A percentile compares a stretch with the other conserved stretches of the same genome.
Conservation (phyloP, 495 filamentous ascomycete genomes). For the Hyaloscypha finlandica region DNA sequence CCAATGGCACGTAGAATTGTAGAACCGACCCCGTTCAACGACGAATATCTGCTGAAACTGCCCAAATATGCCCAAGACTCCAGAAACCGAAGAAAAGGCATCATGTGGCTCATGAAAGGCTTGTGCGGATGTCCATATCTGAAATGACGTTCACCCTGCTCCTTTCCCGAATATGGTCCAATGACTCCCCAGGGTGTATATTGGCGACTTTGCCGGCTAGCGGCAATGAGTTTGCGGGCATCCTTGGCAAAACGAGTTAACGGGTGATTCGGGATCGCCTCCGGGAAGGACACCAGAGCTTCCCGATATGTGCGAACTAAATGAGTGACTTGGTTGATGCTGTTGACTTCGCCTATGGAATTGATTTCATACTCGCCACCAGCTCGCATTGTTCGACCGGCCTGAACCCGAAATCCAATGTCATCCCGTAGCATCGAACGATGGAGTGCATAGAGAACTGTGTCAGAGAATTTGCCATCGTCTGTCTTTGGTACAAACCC, state of each 20-base stretch:
- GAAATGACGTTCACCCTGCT: neutral
- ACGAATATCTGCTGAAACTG: constrained; percentile 48
- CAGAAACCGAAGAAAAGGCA: constrained; percentile 67
- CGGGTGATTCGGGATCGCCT: constrained; percentile 10
- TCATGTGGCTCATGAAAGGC: neutral
- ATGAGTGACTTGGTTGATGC: constrained; percentile 13
- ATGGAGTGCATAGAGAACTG: constrained; percentile 69
- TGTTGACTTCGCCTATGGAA: constrained; percentile 31
- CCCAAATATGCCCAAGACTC: constrained; percentile 63
- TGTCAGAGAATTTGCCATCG: constrained; percentile 45
- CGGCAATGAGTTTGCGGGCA: constrained; percentile 59
- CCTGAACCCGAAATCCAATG: constrained; percentile 44
- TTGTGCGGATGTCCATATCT: neutral
- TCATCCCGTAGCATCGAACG: constrained; percentile 59
- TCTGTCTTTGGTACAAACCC: neutral
- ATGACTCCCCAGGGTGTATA: constrained; percentile 59
- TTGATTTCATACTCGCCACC: constrained; percentile 45
- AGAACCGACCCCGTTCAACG: constrained; percentile 62
- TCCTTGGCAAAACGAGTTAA: constrained; percentile 63
- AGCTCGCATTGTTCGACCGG: constrained; percentile 11
- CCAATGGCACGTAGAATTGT: constrained; percentile 70
- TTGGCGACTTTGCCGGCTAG: constrained; percentile 42
- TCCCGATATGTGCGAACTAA: constrained; percentile 23
- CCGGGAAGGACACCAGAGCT: neutral
- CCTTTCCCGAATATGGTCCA: constrained; percentile 38